Evolutionary conservation across 495 filamentous ascomycete species (phyloP).

Genomic region (Neurospora discreta): DNA sequence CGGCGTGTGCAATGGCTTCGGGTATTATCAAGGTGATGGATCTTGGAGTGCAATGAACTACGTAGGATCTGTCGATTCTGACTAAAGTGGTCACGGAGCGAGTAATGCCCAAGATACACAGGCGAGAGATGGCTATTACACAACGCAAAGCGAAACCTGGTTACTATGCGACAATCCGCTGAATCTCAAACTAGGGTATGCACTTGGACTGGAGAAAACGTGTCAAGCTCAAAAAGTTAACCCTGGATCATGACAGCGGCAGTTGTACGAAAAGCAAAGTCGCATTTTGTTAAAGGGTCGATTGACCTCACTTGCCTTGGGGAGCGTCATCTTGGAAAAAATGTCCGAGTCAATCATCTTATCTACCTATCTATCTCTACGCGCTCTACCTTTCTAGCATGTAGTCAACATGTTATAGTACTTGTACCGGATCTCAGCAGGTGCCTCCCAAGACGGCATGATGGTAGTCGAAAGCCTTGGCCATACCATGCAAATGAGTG

Average conservation of each 20-base stretch:
- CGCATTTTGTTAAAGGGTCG: background rate
- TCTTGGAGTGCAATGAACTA: conserved; percentile 24
- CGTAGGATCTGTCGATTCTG: background rate
- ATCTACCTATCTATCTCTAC: background rate
- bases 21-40: conserved; percentile 37
- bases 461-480: conserved; percentile 39
- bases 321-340: background rate
- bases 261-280: background rate
- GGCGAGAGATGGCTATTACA: background rate
- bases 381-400: background rate
- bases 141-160: background rate
- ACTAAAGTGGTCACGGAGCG: background rate
- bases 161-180: background rate
- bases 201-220: background rate
- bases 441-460: conserved; percentile 27
- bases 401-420: background rate
- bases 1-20: conserved; percentile 39
- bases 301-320: background rate
- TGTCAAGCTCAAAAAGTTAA: background rate
- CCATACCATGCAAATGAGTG: conserved; percentile 52
- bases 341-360: background rate
- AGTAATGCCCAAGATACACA: background rate
- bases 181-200: background rate
- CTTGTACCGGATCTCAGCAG: conserved; percentile 10
- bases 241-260: background rate